These are phyloP conservation scores for Allium sativum DNA, from an alignment of 106 monocot species.

Conservation along the genomic window DNA sequence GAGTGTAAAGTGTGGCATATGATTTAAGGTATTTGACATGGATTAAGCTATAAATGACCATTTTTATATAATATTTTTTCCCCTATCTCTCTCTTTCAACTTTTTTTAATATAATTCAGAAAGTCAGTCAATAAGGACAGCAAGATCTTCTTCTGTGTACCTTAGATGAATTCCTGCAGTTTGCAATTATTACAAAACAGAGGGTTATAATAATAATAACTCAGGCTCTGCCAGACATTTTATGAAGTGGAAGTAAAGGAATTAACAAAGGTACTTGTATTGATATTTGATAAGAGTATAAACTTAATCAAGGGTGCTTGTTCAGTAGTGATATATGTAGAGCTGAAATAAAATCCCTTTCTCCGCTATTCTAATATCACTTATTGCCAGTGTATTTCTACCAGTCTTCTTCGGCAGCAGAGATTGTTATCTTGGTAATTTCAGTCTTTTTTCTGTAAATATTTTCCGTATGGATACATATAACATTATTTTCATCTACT, in stretches of 20 bases:
- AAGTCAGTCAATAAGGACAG: constrained; percentile 25
- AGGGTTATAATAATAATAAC: not conserved
- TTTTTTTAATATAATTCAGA: not conserved
- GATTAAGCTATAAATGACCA: not conserved
- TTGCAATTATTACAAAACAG: constrained; percentile 13
- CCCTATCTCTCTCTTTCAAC: not conserved
- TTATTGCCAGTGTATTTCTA: too few species aligned
- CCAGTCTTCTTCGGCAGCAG: not conserved
- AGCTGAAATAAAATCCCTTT: not conserved
- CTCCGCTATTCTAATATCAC: not conserved
- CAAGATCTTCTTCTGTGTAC: constrained; percentile 24
- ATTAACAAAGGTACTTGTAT: not conserved
- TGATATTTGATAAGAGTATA: too few species aligned
- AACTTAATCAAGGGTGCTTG: not conserved
- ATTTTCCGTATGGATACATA: not conserved
- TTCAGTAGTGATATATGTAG: constrained; percentile 13
- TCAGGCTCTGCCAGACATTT: too few species aligned
- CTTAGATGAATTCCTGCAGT: constrained; percentile 18
- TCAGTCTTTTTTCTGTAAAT: not conserved
- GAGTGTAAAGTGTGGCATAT: constrained; percentile 24
- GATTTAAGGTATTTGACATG: constrained; percentile 34
- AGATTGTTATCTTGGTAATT: not conserved
- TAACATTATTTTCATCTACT: too few species aligned
- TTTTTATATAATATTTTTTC: constrained; percentile 12
- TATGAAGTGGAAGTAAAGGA: constrained; percentile 2